These are phyloP conservation scores for Psophocarpus tetragonolobus DNA, from an alignment of 306 rosid genomes.

Conservation along the genomic window DNA sequence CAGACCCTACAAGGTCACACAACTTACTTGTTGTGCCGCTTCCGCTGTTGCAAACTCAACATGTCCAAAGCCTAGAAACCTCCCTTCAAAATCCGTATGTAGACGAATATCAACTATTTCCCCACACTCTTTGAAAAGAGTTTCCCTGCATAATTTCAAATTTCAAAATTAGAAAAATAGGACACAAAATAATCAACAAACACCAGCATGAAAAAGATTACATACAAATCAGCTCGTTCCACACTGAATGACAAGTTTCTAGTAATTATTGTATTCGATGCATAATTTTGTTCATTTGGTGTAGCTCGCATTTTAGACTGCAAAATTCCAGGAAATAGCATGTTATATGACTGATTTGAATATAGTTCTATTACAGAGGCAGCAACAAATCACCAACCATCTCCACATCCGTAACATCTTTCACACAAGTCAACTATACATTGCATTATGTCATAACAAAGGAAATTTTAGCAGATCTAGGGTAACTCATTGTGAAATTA, in stretches of 20 bases:
- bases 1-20: constrained; percentile 13
- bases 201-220: not conserved
- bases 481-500: constrained; percentile 1
- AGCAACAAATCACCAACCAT: constrained; percentile 59
- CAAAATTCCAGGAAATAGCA: constrained; percentile 25
- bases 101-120: constrained; percentile 67
- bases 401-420: constrained; percentile 48
- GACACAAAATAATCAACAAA: not conserved
- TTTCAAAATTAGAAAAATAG: not conserved
- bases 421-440: not conserved
- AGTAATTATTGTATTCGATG: constrained; percentile 58
- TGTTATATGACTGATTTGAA: not conserved
- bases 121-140: constrained; percentile 68
- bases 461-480: not conserved
- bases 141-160: constrained; percentile 49
- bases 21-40: constrained; percentile 61
- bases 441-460: not conserved
- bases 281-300: constrained; percentile 31
- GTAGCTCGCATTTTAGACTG: constrained; percentile 63
- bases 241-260: constrained; percentile 61
- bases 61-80: constrained; percentile 76
- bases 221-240: constrained; percentile 70
- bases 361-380: constrained; percentile 37
- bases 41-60: constrained; percentile 69
- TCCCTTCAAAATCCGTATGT: constrained; percentile 47